Evolutionary conservation across 1,284 basidiomycete species (phyloP).

Genomic region (Apiotrichum laibachii): DNA sequence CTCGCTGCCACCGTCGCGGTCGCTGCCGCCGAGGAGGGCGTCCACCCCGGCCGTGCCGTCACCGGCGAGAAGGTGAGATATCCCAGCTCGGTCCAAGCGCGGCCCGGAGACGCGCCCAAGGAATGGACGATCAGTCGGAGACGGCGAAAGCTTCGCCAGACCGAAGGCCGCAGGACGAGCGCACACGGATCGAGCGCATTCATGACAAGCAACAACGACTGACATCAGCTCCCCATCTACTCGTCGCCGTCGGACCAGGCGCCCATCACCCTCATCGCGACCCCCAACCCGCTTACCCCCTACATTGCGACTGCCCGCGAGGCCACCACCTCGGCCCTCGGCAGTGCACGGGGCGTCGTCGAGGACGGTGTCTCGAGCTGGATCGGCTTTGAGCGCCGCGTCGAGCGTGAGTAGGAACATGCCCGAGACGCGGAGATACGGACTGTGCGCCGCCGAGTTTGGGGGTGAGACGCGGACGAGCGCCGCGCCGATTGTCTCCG

Average conservation of each 20-base stretch:
- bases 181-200: too few relatives aligned
- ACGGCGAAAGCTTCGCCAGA: neutral
- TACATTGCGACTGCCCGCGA: conserved; percentile 67
- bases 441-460: neutral
- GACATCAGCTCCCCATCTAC: conserved; percentile 72
- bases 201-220: neutral
- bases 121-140: neutral
- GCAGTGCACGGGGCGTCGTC: conserved; percentile 61
- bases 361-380: conserved; percentile 69
- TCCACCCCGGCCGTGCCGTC: conserved; percentile 31
- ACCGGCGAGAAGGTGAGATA: conserved; percentile 40
- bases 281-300: conserved; percentile 66
- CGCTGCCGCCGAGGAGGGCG: conserved; percentile 24
- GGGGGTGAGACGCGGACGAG: neutral
- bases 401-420: conserved; percentile 66
- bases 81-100: neutral
- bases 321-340: conserved; percentile 58
- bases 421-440: neutral
- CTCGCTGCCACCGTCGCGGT: conserved; percentile 15
- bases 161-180: too few relatives aligned
- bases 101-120: neutral
- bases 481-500: too few relatives aligned
- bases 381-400: conserved; percentile 74
- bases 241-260: conserved; percentile 53
- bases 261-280: conserved; percentile 66